Evolutionary conservation across 2,329 filamentous ascomycete genomes (phyloP).

Genomic region (Ilyonectria robusta): DNA sequence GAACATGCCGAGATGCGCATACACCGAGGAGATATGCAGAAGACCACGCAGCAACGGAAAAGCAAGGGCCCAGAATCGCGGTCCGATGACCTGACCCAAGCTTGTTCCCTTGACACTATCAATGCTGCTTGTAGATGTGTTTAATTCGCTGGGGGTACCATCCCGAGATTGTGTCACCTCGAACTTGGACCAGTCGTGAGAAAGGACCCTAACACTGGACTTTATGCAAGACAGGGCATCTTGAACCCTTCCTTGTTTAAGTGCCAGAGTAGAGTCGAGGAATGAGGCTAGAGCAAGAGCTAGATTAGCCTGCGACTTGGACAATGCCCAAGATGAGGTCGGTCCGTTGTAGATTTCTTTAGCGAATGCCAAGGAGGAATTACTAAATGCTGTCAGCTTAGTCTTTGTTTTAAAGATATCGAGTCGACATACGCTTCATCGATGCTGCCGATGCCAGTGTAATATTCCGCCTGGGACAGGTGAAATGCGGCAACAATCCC

Average conservation of each 20-base stretch:
- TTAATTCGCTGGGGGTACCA: slow-evolving; percentile 44
- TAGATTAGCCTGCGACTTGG: slow-evolving; percentile 52
- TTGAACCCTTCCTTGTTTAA: slow-evolving; percentile 73
- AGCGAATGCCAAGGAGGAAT: slow-evolving; percentile 55
- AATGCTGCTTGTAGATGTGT: slow-evolving; percentile 49
- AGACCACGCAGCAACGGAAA: slow-evolving; percentile 80
- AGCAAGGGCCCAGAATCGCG: slow-evolving; percentile 85
- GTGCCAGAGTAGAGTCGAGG: slow-evolving; percentile 74
- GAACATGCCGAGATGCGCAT: slow-evolving; percentile 87
- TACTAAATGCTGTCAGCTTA: slow-evolving; percentile 41
- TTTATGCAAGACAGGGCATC: slow-evolving; percentile 71
- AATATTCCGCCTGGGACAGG: slow-evolving; percentile 81
- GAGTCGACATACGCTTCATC: slow-evolving; percentile 67
- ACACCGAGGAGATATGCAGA: slow-evolving; percentile 81
- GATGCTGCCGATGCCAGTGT: slow-evolving; percentile 75
- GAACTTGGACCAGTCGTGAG: slow-evolving; percentile 69
- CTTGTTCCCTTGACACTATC: slow-evolving; percentile 45
- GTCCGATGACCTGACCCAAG: slow-evolving; percentile 52
- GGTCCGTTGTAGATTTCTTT: slow-evolving; percentile 53
- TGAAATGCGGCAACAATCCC: slow-evolving; percentile 69
- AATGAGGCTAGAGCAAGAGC: slow-evolving; percentile 57
- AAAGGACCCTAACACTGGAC: slow-evolving; percentile 69
- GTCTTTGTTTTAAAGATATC: background rate
- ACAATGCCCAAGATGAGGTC: slow-evolving; percentile 52
- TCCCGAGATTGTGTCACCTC: slow-evolving; percentile 52